A percentile compares a stretch with the other conserved stretches of the same genome.
Evolutionary conservation across 2,329 filamentous ascomycete genomes (phyloP).

Genomic region (Rutstroemia sp.): DNA sequence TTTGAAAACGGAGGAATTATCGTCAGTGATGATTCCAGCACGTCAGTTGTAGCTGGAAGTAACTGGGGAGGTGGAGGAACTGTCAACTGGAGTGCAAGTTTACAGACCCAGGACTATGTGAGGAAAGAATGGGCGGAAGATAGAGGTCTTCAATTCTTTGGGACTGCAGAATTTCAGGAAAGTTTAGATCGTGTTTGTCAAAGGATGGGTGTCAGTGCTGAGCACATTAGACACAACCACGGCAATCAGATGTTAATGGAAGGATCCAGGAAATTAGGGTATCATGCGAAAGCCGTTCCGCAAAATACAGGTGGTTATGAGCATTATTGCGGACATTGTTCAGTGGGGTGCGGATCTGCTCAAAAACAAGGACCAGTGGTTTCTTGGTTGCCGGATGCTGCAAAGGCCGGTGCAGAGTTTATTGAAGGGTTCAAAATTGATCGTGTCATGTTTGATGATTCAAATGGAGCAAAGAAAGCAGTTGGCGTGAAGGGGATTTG

Average conservation of each 20-base stretch:
- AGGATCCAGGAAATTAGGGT: conserved; percentile 66
- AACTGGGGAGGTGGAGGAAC: conserved; percentile 83
- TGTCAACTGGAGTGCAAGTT: conserved; percentile 70
- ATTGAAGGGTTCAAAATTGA: conserved; percentile 75
- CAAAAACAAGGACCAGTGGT: conserved; percentile 75
- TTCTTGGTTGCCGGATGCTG: conserved; percentile 73
- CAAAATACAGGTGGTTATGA: conserved; percentile 70
- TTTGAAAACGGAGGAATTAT: conserved; percentile 60
- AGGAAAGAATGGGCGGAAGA: conserved; percentile 71
- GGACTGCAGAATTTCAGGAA: conserved; percentile 65
- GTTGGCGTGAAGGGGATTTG: conserved; percentile 68
- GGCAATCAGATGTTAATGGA: conserved; percentile 67
- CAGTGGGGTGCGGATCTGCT: conserved; percentile 53
- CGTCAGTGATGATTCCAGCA: conserved; percentile 47
- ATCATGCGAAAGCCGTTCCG: conserved; percentile 58
- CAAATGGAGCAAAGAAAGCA: conserved; percentile 44
- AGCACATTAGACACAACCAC: conserved; percentile 64
- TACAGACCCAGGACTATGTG: conserved; percentile 66
- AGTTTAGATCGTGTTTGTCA: conserved; percentile 72
- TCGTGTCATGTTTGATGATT: conserved; percentile 59
- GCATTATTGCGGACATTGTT: conserved; percentile 67
- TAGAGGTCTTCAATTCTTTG: conserved; percentile 64
- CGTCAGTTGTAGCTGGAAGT: conserved; percentile 58
- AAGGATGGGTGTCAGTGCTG: conserved; percentile 66
- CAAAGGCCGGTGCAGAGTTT: conserved; percentile 68